Evolutionary conservation across 177 flowering plant species (phyloP), one percentile per base, ranked within the genome.

Genomic region (Telopea speciosissima): DNA sequence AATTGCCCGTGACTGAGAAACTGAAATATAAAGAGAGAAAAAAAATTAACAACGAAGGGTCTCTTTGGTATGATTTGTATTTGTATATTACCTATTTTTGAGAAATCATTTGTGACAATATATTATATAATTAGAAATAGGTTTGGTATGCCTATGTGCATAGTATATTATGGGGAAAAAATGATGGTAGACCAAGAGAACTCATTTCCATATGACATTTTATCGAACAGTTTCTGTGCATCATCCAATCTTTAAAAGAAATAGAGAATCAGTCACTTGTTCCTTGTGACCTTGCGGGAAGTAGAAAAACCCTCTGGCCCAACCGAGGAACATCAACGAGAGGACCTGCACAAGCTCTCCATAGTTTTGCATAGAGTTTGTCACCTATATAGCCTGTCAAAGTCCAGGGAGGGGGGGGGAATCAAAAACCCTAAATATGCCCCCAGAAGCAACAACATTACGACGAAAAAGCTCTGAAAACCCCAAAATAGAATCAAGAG

Each of bases 201-300:
- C n/a, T n/a, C n/a, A n/a, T n/a, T n/a, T n/a, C n/a, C n/a, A n/a
- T n/a, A n/a, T n/a, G n/a, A n/a, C n/a, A n/a, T n/a, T n/a, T n/a
- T n/a, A n/a, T n/a, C n/a, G n/a, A n/a, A n/a, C n/a, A n/a, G n/a
- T n/a, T n/a, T n/a, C n/a, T n/a, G n/a, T n/a, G n/a, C n/a, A n/a
- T n/a, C n/a, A n/a, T n/a, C n/a, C n/a, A n/a, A n/a, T n/a, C n/a
- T 19, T 40, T 19, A 8, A 22, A 69, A 23, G 0, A 70, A 54
- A 62, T 17, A 12, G 61, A 14, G 7, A 33, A 31, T 2, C 19
- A 24, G 44, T 31, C 65, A 73, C 79, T 76, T 74, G 75, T 65
- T 70, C 81, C 94, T 90, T 86, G 71, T 92, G 97, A 21, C 97
- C 97, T 67, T 92, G 97, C 1, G 96, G 96, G 71, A 92, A 92